Evolutionary conservation across 1,284 basidiomycete genomes (phyloP).

Genomic region (Cryptococcus wingfieldii): DNA sequence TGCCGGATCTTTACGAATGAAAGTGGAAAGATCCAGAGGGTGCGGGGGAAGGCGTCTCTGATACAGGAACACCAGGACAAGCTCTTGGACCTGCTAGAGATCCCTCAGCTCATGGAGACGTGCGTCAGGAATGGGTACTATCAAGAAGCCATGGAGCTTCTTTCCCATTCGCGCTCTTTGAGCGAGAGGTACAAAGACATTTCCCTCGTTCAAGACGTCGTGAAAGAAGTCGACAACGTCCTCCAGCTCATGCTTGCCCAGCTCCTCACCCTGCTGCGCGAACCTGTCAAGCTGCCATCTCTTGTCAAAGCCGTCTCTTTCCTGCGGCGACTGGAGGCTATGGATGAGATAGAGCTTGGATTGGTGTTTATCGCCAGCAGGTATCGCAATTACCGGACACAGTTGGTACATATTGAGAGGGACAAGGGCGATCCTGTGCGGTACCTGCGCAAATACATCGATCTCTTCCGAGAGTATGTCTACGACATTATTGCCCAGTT

Average conservation of each 20-base stretch:
- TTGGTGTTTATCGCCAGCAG: conserved; percentile 66
- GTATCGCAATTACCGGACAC: conserved; percentile 54
- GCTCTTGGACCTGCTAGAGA: conserved; percentile 81
- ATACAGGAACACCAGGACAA: conserved; percentile 88
- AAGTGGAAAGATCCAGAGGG: conserved; percentile 58
- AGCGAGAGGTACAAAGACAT: conserved; percentile 50
- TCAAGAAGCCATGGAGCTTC: conserved; percentile 78
- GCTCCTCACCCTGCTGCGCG: conserved; percentile 71
- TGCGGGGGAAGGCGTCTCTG: conserved; percentile 67
- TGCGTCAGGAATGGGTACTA: conserved; percentile 88
- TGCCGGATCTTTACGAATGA: conserved; percentile 62
- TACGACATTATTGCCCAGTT: conserved; percentile 89
- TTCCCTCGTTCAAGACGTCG: conserved; percentile 56
- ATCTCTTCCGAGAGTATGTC: conserved; percentile 84
- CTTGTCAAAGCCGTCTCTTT: conserved; percentile 83
- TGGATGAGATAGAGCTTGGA: conserved; percentile 62
- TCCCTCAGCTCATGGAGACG: conserved; percentile 82
- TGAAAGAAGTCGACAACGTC: conserved; percentile 68
- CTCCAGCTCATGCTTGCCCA: conserved; percentile 54
- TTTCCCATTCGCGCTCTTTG: conserved; percentile 60
- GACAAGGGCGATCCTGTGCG: conserved; percentile 63
- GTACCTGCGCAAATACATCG: conserved; percentile 80
- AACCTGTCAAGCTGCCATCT: conserved; percentile 79
- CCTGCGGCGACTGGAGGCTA: conserved; percentile 68
- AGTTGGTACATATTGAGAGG: conserved; percentile 46